A percentile compares a stretch with the other conserved stretches of the same genome.
These are phyloP conservation scores for Phytophthora foliorum DNA, from an alignment of 352 stramenopile species.

Conservation along the genomic window DNA sequence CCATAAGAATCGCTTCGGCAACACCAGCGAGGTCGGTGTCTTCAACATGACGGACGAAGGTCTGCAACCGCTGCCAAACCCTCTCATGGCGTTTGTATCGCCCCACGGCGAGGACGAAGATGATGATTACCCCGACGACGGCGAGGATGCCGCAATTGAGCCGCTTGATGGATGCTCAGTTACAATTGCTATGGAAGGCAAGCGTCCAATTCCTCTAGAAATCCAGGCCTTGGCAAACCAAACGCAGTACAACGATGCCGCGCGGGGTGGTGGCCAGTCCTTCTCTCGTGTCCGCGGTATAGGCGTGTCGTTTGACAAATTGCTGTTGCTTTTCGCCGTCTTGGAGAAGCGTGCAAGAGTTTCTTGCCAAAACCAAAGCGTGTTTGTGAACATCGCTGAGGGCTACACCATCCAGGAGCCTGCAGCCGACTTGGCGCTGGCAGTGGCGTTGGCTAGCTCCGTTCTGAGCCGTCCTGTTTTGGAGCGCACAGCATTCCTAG, in stretches of 20 bases:
- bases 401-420: slow-evolving; percentile 88
- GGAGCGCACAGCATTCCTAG: slow-evolving; percentile 70
- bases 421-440: slow-evolving; percentile 79
- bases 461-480: slow-evolving; percentile 69
- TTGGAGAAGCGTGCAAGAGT: slow-evolving; percentile 93
- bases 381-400: slow-evolving; percentile 90
- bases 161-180: slow-evolving; percentile 85
- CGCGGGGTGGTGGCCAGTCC: slow-evolving; percentile 32
- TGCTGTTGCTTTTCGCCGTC: slow-evolving; percentile 96
- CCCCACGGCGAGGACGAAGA: slow-evolving; percentile 35
- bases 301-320: slow-evolving; percentile 89
- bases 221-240: slow-evolving; percentile 94
- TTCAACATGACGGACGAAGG: slow-evolving; percentile 95
- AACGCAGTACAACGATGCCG: slow-evolving; percentile 51
- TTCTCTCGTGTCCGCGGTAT: slow-evolving; percentile 77
- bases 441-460: slow-evolving; percentile 78
- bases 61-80: slow-evolving; percentile 81
- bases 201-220: slow-evolving; percentile 94
- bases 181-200: slow-evolving; percentile 95
- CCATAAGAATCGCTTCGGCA: slow-evolving; percentile 97
- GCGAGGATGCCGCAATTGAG: slow-evolving; percentile 38
- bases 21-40: slow-evolving; percentile 96
- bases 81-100: slow-evolving; percentile 85
- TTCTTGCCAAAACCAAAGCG: slow-evolving; percentile 80
- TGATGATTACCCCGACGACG: slow-evolving; percentile 34